These are phyloP conservation scores for Xylariaceae sp. DNA, from an alignment of 2,329 filamentous ascomycete species.

Conservation along the genomic window DNA sequence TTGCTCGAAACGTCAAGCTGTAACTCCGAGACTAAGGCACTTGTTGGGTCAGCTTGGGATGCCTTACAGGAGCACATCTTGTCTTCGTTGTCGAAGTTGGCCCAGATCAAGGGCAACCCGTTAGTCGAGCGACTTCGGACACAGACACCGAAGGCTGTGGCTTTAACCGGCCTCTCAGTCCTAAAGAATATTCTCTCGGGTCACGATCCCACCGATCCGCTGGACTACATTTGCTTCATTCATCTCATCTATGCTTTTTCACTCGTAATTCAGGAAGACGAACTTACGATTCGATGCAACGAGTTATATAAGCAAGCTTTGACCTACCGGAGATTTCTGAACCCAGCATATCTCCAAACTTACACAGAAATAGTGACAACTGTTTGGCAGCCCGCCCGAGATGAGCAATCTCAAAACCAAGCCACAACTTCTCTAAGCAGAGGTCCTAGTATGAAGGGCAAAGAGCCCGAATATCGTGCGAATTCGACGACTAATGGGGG, in stretches of 20 bases:
- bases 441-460: constrained; percentile 45
- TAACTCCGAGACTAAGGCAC: constrained; percentile 39
- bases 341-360: constrained; percentile 38
- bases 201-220: constrained; percentile 41
- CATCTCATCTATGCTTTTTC: constrained; percentile 56
- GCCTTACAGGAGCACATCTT: constrained; percentile 50
- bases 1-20: constrained; percentile 27
- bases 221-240: constrained; percentile 53
- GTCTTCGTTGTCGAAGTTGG: constrained; percentile 48
- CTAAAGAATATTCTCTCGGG: constrained; percentile 46
- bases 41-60: constrained; percentile 50
- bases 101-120: constrained; percentile 43
- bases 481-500: constrained; percentile 7
- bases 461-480: constrained; percentile 38
- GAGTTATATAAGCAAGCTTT: constrained; percentile 52
- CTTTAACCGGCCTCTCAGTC: constrained; percentile 45
- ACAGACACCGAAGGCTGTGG: constrained; percentile 45
- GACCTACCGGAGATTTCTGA: constrained; percentile 46
- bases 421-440: constrained; percentile 19
- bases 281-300: constrained; percentile 39
- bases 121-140: constrained; percentile 45
- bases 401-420: constrained; percentile 32
- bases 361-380: constrained; percentile 49
- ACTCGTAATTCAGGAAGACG: constrained; percentile 48
- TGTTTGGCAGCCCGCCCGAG: constrained; percentile 52